phyloP scores from a whole-genome alignment of 2,329 filamentous ascomycete genomes.

The Waltergamsia citrina region DNA sequence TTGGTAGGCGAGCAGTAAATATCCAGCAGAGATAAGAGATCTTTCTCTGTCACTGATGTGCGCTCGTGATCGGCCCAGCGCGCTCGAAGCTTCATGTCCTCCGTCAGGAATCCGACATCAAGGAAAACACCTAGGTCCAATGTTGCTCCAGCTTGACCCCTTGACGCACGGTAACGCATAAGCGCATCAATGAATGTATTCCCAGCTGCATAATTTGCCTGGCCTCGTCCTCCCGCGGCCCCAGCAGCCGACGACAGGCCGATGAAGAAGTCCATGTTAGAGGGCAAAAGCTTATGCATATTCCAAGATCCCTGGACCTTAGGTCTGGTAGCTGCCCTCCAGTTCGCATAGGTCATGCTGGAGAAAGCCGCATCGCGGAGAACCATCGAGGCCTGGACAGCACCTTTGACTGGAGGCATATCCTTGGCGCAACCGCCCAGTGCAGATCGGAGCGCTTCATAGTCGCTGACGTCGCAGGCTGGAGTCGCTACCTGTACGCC shows the following conservation, averaged over 20 bases:
- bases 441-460: conserved; percentile 2
- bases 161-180: conserved; percentile 11
- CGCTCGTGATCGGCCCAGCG: too few species aligned
- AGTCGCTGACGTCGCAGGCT: conserved; percentile 5
- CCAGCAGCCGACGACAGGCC: conserved; percentile 15
- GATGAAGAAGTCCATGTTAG: conserved; percentile 7
- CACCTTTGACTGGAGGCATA: background rate
- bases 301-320: conserved; percentile 28
- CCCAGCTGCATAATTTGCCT: conserved; percentile 22
- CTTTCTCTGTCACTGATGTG: too few species aligned
- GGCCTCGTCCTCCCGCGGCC: conserved; percentile 14
- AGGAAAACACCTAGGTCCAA: too few species aligned
- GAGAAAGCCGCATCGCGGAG: conserved; percentile 1
- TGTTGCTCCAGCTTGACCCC: background rate
- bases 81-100: too few species aligned
- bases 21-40: too few species aligned
- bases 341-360: conserved; percentile 17
- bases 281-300: conserved; percentile 9
- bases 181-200: conserved; percentile 24
- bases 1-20: too few species aligned
- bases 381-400: conserved; percentile 1
- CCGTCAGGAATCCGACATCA: too few species aligned
- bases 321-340: conserved; percentile 17
- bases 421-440: conserved; percentile 4
- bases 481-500: background rate